Conservation (phyloP, 2,329 filamentous ascomycete genomes). For the Pyrenochaeta sp. region DNA sequence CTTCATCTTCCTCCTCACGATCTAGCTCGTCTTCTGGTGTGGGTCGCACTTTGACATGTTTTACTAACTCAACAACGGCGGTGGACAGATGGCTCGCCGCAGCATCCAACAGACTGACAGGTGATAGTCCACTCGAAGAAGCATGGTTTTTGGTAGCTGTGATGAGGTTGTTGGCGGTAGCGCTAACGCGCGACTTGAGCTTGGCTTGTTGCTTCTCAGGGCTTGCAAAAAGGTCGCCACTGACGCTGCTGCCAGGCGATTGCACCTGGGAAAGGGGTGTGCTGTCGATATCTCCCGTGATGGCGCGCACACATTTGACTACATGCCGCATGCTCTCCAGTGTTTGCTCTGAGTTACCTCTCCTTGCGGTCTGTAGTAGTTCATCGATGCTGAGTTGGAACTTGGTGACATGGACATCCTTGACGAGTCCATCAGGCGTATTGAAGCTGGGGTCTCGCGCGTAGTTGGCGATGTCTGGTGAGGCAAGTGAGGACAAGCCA, state of each 20-base stretch:
- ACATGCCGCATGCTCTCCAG: conserved; percentile 89
- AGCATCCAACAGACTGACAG: conserved; percentile 91
- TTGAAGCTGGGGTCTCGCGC: conserved; percentile 73
- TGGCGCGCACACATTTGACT: conserved; percentile 80
- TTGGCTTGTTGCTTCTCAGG: conserved; percentile 67
- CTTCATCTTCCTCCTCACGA: conserved; percentile 66
- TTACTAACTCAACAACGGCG: conserved; percentile 84
- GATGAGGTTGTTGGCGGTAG: conserved; percentile 93
- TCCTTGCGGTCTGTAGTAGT: conserved; percentile 78
- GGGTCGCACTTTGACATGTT: conserved; percentile 80
- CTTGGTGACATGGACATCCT: conserved; percentile 91
- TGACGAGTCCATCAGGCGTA: conserved; percentile 78
- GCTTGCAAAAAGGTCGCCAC: conserved; percentile 38
- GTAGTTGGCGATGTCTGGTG: conserved; percentile 70
- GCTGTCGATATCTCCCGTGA: conserved; percentile 78
- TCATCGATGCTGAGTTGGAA: conserved; percentile 97
- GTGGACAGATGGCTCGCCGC: conserved; percentile 90
- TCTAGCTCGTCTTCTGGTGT: conserved; percentile 80
- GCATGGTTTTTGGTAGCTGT: conserved; percentile 94
- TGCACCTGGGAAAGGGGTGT: conserved; percentile 58
- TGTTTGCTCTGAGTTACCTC: conserved; percentile 75
- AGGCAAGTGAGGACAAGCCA: conserved; percentile 70
- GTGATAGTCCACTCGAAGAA: conserved; percentile 81
- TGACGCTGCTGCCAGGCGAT: conserved; percentile 47
- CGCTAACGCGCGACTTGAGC: conserved; percentile 84